Base-by-base conservation (phyloP, 108 stramenopile species). In the Pseudonitzschia multistriata region DNA sequence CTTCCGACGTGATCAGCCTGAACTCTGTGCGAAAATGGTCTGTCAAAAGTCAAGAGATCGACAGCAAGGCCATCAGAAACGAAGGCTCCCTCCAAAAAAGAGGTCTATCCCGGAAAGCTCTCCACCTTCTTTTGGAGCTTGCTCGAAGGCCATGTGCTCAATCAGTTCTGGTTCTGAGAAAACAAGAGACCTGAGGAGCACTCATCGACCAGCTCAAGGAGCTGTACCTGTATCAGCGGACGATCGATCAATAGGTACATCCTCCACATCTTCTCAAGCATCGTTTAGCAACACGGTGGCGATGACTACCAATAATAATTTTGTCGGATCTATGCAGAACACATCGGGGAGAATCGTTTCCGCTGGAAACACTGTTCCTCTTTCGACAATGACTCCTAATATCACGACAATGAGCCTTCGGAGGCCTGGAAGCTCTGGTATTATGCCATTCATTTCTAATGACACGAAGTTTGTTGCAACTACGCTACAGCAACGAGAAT, bases 21-120 rank as follows among this genome's bases (percentile, higher is more conserved):
- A 88, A 15, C 60, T 84, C 2, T 89, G 88, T 59, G 78, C 81
- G 10, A 70, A 80, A 10, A 92, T 92, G 88, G 78, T 86, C 11
- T 92, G 91, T 67, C 86, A 88, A 54, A 84, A 86, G 61, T 84
- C 86, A 15, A 77, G 85, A 49, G 76, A 78, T 4, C 54, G 69
- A 6, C 72, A 72, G 49, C 63, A 40, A 28, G 39, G 60, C 13
- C 19, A 36, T 28, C 34, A 69, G 35, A 56, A 45, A 25, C 40
- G 68, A 35, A 69, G 55, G 22, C 55, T 69, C 24, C 68, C 68
- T 7, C 68, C 68, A 5, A 69, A 69, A 37, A 69, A 69, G 52
- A 35, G 68, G 42, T 15, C 49, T 19, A 39, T 55, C 8, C 35
- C 30, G 3, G 66, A 67, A 22, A 39, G 27, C 25, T 39, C 63